Evolutionary conservation across 495 filamentous ascomycete genomes (phyloP), one percentile per base, ranked within the genome.

Genomic region (Letharia columbiana): DNA sequence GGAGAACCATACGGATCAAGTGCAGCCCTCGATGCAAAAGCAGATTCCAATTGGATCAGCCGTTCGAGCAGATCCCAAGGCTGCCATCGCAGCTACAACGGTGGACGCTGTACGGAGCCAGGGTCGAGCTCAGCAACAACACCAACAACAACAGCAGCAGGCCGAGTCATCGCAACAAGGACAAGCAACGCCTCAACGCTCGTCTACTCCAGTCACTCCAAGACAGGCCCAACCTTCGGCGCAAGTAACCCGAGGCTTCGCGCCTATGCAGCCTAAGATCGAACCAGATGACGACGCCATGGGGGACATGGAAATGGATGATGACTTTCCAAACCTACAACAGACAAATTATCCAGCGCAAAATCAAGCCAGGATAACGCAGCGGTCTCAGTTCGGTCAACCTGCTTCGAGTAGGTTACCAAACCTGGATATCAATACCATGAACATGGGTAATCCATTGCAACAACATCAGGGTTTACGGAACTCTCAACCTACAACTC

Each of bases 271-370:
- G 65, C 78, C 72, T 76, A 47, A 74, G 76, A 47, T 85, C 86
- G 61, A 92, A 96, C 71, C 87, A 92, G 81, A 70, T 49, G 68
- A 70, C 17, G 92, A 96, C 73, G 84, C 87, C 10, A 87, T 96
- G 33, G 92, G 91, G 65, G 90, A 95, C 71, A 97, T 98, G 94
- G 94, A 98, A 74, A 86, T 98, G 86, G 94, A 98, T 73, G 92
- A 96, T 65, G 81, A 86, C 39, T 59, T 41, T 33, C 40, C 35
- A 59, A 49, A 65, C 52, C 31, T 58, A 31, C 56, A 70, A 66
- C 17, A 78, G 75, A 75, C 76, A 73, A 84, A 78, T 69, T 84
- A 83, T 68, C 75, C 75, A 45, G 77, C 79, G 63, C 81, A 83
- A 69, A 78, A 72, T 37, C 69, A 69, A 63, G 67, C 70, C 54